Evolutionary conservation across 2,329 filamentous ascomycete species (phyloP).

Genomic region (Capronia americana): DNA sequence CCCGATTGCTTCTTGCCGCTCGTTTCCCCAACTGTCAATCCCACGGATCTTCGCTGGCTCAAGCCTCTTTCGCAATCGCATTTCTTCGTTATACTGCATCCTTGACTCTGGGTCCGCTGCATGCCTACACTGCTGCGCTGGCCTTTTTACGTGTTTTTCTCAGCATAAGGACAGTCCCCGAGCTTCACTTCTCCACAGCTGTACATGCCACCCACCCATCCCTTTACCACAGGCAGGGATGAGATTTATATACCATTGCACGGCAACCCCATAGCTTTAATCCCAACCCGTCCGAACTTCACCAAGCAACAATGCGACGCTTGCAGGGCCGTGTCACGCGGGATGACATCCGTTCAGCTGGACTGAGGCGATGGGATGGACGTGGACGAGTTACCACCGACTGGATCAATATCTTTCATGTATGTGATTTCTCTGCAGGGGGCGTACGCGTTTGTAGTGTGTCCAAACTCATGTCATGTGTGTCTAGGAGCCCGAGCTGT

Average conservation of each 20-base stretch:
- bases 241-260: conserved; percentile 24
- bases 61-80: conserved; percentile 2
- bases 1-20: not conserved
- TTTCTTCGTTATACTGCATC: conserved; percentile 3
- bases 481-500: conserved; percentile 40
- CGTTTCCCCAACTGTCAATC: conserved; percentile 5
- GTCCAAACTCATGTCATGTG: conserved; percentile 5
- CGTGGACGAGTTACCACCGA: conserved; percentile 38
- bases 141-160: conserved; percentile 13
- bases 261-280: conserved; percentile 19
- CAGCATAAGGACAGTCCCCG: conserved; percentile 4
- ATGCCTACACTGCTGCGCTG: conserved; percentile 15
- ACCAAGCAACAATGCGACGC: conserved; percentile 31
- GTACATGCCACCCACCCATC: conserved; percentile 8
- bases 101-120: not conserved
- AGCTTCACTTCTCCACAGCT: conserved; percentile 5
- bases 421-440: conserved; percentile 20
- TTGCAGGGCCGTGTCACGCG: conserved; percentile 37
- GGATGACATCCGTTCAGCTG: conserved; percentile 38
- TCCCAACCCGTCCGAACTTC: not conserved
- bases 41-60: not conserved
- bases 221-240: conserved; percentile 25
- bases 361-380: conserved; percentile 41
- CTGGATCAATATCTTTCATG: conserved; percentile 40
- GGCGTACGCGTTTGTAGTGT: not conserved